Conservation (phyloP, 768 basidiomycete species). For the Daedaleopsis sinensis region DNA sequence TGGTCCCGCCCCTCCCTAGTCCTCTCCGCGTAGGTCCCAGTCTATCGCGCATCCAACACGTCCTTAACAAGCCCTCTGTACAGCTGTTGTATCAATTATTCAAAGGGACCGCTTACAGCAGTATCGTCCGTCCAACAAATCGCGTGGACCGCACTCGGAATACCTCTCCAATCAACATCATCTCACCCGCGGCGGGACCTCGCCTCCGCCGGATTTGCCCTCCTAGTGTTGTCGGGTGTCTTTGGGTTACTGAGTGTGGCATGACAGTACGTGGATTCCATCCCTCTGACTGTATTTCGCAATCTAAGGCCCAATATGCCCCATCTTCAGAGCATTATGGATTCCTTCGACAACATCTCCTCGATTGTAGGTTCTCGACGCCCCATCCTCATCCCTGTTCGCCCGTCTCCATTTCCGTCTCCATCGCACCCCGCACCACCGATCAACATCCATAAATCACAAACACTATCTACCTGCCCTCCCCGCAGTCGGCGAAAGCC, state of each 20-base stretch:
- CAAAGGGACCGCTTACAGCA: no score
- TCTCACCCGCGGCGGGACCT: no score
- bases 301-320: not conserved
- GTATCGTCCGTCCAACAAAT: no score
- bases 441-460: not conserved
- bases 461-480: slow-evolving; percentile 19
- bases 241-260: slow-evolving; percentile 7
- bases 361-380: slow-evolving; percentile 19
- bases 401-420: slow-evolving; percentile 6
- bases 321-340: slow-evolving; percentile 5
- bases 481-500: slow-evolving; percentile 56
- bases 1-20: no score
- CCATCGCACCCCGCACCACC: slow-evolving; percentile 12
- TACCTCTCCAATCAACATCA: no score
- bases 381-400: slow-evolving; percentile 16
- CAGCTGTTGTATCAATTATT: no score
- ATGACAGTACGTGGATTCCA: not conserved
- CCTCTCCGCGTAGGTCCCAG: no score
- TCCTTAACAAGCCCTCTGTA: no score
- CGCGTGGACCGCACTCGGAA: no score
- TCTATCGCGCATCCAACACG: no score
- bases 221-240: not conserved
- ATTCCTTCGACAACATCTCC: slow-evolving; percentile 17
- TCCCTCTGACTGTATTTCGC: not conserved
- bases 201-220: not conserved